Evolutionary conservation across 1,139 yeast genomes (phyloP), one percentile per base, ranked within the genome.

Genomic region (Protomyces gravidus): DNA sequence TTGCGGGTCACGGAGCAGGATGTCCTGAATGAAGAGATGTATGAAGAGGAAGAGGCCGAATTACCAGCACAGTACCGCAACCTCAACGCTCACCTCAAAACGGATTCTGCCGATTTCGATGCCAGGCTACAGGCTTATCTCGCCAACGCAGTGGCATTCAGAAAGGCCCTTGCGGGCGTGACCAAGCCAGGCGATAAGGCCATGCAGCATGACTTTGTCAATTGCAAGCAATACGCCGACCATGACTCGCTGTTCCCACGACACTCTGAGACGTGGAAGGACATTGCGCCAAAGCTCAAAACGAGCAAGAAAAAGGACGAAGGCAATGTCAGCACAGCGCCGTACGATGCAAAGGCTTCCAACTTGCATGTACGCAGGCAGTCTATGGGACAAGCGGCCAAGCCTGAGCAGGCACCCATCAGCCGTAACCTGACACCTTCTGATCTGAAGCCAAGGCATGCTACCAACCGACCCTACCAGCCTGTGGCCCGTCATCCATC

Each of bases 21-120:
- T 50, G 60, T 57, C 21, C 47, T 45, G 11, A 50, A 53, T 17
- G 60, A 57, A 36, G 56, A 50, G 39, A 50, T 57, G 56, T 57
- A 57, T 28, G 60, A 57, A 19, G 60, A 57, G 32, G 59, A 55
- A 27, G 59, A 55, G 42, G 59, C 48, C 30, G 59, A 55, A 13
- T 25, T 55, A 27, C 59, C 59, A n/a, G 40, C 59, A n/a, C 49
- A 49, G 36, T 55, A 48, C 36, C 42, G 50, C 23, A 49, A 49
- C 27, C 45, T 55, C 27, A 55, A 48, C 17, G 59, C 53, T n/a
- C 59, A 55, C 45, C 32, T 55, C n/a, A 50, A 48, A 21, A 55
- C 59, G 11, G 59, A 46, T 27, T 48, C 53, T 17, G 40, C 47
- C 6, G 59, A 49, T 25, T 55, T 55, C 15, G 59, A 55, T 21